Percentiles rank a stretch among this genome's conserved stretches.
Conservation (phyloP, 352 stramenopile species). For the Phytopythium montanum region DNA sequence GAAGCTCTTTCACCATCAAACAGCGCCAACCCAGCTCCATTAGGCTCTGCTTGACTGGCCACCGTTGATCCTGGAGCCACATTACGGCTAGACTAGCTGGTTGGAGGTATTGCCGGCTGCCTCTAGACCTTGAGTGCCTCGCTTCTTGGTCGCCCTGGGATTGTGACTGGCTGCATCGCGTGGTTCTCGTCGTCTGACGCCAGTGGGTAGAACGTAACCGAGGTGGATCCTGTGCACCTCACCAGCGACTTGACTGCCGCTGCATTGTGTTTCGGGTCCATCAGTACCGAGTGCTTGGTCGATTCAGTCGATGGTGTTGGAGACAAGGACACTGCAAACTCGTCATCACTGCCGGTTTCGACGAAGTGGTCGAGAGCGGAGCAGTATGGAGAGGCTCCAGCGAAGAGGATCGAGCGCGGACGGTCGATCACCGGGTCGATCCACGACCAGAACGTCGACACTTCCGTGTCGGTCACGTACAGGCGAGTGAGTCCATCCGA, state of each 20-base stretch:
- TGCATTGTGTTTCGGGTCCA: neutral
- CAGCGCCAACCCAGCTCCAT: too few relatives aligned
- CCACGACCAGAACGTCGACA: conserved; percentile 20
- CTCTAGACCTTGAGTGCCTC: neutral
- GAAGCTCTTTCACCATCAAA: too few relatives aligned
- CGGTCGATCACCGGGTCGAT: conserved; percentile 3
- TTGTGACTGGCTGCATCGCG: neutral
- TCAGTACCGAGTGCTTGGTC: neutral
- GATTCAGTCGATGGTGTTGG: neutral
- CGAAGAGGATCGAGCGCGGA: neutral
- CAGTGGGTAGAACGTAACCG: neutral
- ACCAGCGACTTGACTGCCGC: neutral
- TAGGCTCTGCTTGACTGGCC: too few relatives aligned
- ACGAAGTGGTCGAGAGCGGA: neutral
- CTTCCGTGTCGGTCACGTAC: conserved; percentile 13
- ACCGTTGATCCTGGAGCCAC: too few relatives aligned
- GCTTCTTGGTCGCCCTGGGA: neutral
- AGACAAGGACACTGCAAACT: neutral
- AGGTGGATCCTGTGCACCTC: neutral
- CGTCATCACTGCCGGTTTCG: neutral
- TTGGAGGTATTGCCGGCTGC: too few relatives aligned
- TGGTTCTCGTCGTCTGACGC: neutral
- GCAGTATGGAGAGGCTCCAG: neutral
- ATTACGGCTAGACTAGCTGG: too few relatives aligned
- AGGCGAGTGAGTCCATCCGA: conserved; percentile 4